Conservation (phyloP, 495 filamentous ascomycete genomes). For the Lasiosphaeris hirsuta region DNA sequence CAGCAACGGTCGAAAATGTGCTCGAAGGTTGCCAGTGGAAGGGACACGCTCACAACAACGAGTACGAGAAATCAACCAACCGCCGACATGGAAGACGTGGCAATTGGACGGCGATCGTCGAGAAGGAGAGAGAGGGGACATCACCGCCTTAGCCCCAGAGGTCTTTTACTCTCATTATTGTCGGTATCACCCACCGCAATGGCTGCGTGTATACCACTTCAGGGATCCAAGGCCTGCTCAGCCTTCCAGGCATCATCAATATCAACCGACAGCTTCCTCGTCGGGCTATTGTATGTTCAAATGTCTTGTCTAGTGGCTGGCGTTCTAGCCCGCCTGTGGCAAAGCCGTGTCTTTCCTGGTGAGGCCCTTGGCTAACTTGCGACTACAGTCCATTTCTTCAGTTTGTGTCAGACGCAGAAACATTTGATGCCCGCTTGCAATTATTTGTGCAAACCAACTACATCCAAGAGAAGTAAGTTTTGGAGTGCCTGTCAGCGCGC, state of each 20-base stretch:
- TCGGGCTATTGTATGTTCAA: slow-evolving; percentile 64
- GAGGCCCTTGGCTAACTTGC: slow-evolving; percentile 15
- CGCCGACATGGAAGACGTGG: slow-evolving; percentile 3
- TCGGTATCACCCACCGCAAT: slow-evolving; percentile 25
- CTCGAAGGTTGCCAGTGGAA: background rate
- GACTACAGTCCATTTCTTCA: slow-evolving; percentile 75
- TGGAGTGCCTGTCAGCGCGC: slow-evolving; percentile 9
- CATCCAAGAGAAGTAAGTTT: slow-evolving; percentile 67
- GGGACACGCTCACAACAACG: slow-evolving; percentile 3
- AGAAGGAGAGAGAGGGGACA: slow-evolving; percentile 7
- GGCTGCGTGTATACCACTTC: slow-evolving; percentile 71
- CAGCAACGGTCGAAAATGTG: slow-evolving; percentile 6
- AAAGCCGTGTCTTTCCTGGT: background rate
- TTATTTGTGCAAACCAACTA: slow-evolving; percentile 72
- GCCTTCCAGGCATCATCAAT: slow-evolving; percentile 82
- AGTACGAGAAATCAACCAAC: background rate
- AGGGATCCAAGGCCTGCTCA: slow-evolving; percentile 73
- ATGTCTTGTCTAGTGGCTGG: background rate
- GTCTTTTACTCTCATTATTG: slow-evolving; percentile 19
- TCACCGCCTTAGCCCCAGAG: slow-evolving; percentile 9
- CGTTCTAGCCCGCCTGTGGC: background rate
- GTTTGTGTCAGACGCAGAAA: slow-evolving; percentile 67
- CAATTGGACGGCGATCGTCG: slow-evolving; percentile 10
- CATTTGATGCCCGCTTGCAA: slow-evolving; percentile 75
- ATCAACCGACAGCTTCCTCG: slow-evolving; percentile 63